phyloP scores from a whole-genome alignment of 352 stramenopile genomes.

The Globisporangium radiosum region DNA sequence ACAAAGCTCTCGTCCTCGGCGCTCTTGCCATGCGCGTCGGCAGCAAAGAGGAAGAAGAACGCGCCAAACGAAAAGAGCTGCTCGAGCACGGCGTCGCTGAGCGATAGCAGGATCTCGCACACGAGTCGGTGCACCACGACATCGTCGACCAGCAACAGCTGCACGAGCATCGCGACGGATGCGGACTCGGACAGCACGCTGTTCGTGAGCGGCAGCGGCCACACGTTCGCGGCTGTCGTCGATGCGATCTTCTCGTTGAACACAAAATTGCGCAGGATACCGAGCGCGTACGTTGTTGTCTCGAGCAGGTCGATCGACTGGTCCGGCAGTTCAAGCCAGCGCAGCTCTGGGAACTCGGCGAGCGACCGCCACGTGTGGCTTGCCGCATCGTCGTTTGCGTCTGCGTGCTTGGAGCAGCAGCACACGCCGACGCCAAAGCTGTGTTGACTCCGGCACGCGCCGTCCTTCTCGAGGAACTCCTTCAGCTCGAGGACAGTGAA shows the following conservation, averaged over 20 bases:
- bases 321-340: constrained; percentile 74
- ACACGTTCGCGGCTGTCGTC: constrained; percentile 25
- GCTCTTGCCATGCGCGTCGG: constrained; percentile 18
- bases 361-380: constrained; percentile 54
- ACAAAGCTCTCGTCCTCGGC: constrained; percentile 32
- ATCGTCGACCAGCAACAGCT: constrained; percentile 64
- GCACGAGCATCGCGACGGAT: constrained; percentile 44
- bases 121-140: constrained; percentile 35
- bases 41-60: constrained; percentile 75
- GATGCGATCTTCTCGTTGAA: constrained; percentile 35
- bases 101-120: constrained; percentile 56
- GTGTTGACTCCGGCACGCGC: constrained; percentile 22
- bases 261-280: constrained; percentile 59
- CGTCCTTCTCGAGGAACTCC: constrained; percentile 43
- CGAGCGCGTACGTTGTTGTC: constrained; percentile 41
- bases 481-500: constrained; percentile 54
- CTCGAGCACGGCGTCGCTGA: constrained; percentile 36
- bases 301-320: constrained; percentile 40
- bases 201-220: constrained; percentile 53
- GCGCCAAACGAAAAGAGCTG: constrained; percentile 51
- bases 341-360: constrained; percentile 60
- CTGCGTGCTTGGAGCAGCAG: constrained; percentile 51
- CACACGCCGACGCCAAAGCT: constrained; percentile 45
- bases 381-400: constrained; percentile 16
- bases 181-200: constrained; percentile 40